phyloP scores from a whole-genome alignment of 768 basidiomycete genomes.

The Mycena albidolilacea region DNA sequence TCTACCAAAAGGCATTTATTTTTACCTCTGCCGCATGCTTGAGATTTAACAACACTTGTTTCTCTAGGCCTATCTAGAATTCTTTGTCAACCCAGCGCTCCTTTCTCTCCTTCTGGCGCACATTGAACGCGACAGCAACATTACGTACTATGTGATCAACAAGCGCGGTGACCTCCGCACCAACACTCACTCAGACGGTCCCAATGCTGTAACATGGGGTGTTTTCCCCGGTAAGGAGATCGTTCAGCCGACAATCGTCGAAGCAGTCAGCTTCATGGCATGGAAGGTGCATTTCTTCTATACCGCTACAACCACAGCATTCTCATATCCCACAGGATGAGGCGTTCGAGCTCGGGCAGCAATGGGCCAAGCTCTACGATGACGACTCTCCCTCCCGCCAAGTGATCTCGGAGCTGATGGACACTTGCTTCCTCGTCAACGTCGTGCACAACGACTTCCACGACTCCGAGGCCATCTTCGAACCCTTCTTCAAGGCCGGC shows the following conservation, averaged over 20 bases:
- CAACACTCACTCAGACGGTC: slow-evolving; percentile 95
- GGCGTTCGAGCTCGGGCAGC: slow-evolving; percentile 91
- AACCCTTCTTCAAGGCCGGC: slow-evolving; percentile 86
- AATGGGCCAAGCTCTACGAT: slow-evolving; percentile 94
- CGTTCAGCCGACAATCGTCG: slow-evolving; percentile 95
- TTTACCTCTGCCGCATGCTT: slow-evolving; percentile 3
- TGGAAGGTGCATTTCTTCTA: slow-evolving; percentile 80
- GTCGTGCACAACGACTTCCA: slow-evolving; percentile 98
- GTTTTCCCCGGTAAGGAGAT: slow-evolving; percentile 98
- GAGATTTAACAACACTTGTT: neutral
- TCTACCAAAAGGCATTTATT: slow-evolving; percentile 89
- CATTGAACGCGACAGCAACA: slow-evolving; percentile 88
- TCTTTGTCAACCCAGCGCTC: slow-evolving; percentile 87
- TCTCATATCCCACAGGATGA: slow-evolving; percentile 76
- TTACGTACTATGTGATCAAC: slow-evolving; percentile 99
- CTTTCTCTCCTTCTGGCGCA: slow-evolving; percentile 80
- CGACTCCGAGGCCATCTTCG: slow-evolving; percentile 86
- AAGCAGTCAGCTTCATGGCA: slow-evolving; percentile 98
- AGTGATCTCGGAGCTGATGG: slow-evolving; percentile 85
- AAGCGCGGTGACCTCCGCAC: slow-evolving; percentile 94
- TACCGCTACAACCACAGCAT: slow-evolving; percentile 5
- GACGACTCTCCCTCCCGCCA: slow-evolving; percentile 80
- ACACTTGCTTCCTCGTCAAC: slow-evolving; percentile 89
- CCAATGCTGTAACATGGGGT: slow-evolving; percentile 99
- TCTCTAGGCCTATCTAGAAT: slow-evolving; percentile 92